Evolutionary conservation across 2,329 filamentous ascomycete species (phyloP).

Genomic region (Cladosporium velox): DNA sequence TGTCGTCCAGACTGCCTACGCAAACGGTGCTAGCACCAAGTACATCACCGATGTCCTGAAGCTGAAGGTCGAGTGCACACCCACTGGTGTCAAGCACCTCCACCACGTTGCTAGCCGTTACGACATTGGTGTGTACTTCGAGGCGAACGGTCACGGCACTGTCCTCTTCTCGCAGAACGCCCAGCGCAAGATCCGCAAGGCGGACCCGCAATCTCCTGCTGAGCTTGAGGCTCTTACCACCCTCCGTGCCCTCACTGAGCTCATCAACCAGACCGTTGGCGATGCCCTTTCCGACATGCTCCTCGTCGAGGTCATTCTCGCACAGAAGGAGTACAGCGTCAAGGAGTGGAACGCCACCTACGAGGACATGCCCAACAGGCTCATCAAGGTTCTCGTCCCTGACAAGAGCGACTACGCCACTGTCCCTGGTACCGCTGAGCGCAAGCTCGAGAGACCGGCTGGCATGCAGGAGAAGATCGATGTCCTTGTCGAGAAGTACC

Average conservation of each 20-base stretch:
- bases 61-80: slow-evolving; percentile 87
- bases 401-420: slow-evolving; percentile 89
- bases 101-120: slow-evolving; percentile 96
- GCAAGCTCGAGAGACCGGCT: slow-evolving; percentile 75
- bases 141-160: slow-evolving; percentile 97
- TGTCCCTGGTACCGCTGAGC: slow-evolving; percentile 75
- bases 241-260: slow-evolving; percentile 77
- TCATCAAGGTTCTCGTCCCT: slow-evolving; percentile 87
- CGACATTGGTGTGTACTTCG: slow-evolving; percentile 96
- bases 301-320: slow-evolving; percentile 91
- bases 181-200: slow-evolving; percentile 73
- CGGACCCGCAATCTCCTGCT: slow-evolving; percentile 84
- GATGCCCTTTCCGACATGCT: slow-evolving; percentile 96
- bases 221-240: slow-evolving; percentile 88
- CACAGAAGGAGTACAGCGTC: slow-evolving; percentile 88
- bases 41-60: slow-evolving; percentile 87
- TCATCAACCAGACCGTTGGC: slow-evolving; percentile 98
- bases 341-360: slow-evolving; percentile 90
- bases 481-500: slow-evolving; percentile 83
- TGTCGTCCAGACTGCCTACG: slow-evolving; percentile 95
- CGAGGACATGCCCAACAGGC: slow-evolving; percentile 87
- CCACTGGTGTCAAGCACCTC: slow-evolving; percentile 94
- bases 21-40: slow-evolving; percentile 90
- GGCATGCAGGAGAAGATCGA: slow-evolving; percentile 87
- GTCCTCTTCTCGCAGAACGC: slow-evolving; percentile 90